Conservation (phyloP, 345 rosid genomes). For the Punica granatum region DNA sequence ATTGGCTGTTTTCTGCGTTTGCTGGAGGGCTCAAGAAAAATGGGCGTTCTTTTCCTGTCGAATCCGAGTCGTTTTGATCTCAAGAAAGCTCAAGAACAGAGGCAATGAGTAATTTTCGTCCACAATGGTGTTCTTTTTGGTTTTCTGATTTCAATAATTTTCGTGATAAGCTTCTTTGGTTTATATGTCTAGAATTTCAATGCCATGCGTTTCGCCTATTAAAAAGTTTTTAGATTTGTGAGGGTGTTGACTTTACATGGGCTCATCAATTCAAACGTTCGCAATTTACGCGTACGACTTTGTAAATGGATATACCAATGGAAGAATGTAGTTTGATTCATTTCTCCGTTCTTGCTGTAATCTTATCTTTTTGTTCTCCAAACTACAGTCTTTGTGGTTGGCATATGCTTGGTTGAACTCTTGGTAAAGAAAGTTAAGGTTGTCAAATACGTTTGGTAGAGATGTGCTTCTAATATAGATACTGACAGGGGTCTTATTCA, state of each 20-base stretch:
- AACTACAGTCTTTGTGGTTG: neutral
- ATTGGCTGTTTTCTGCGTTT: neutral
- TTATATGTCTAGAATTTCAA: neutral
- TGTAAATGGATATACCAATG: no score
- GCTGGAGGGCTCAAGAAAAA: neutral
- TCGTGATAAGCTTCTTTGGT: neutral
- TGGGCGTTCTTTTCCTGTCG: neutral
- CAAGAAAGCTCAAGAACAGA: neutral
- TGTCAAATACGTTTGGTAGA: neutral
- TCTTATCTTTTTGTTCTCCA: neutral
- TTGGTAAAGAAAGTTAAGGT: neutral
- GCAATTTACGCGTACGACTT: no score
- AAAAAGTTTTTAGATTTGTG: neutral
- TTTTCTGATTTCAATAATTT: neutral
- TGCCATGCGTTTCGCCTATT: neutral
- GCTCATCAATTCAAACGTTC: neutral
- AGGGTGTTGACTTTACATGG: neutral
- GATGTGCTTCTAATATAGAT: neutral
- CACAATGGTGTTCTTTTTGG: neutral
- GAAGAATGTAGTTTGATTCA: neutral
- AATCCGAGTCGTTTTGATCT: neutral
- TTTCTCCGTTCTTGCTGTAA: neutral
- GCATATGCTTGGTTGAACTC: neutral
- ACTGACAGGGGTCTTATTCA: conserved; percentile 27
- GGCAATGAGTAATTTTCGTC: neutral